Conservation (phyloP, 2,329 filamentous ascomycete species). For the Beauveria brongniartii region DNA sequence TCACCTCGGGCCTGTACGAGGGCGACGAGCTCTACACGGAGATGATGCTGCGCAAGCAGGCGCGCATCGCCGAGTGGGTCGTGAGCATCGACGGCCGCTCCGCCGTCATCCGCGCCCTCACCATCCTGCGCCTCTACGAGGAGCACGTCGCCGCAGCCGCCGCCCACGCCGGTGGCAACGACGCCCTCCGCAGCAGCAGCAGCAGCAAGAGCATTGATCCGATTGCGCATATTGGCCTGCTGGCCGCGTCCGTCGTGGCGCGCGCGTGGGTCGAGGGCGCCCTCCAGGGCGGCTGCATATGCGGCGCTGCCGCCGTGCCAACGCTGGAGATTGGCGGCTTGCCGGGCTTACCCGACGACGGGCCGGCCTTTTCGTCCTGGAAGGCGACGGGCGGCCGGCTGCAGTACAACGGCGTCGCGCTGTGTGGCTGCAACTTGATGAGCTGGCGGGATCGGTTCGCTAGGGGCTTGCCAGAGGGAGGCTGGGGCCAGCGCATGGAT, state of each 20-base stretch:
- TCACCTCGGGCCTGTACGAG: neutral
- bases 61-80: constrained; percentile 2
- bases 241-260: neutral
- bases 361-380: neutral
- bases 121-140: constrained; percentile 4
- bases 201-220: neutral
- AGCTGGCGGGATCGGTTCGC: constrained; percentile 5
- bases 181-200: neutral
- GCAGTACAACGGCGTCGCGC: constrained; percentile 4
- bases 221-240: neutral
- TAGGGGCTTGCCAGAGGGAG: neutral
- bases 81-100: neutral
- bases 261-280: constrained; percentile 7
- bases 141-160: neutral
- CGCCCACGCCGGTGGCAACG: neutral
- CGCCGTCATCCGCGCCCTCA: neutral
- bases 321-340: neutral
- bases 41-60: neutral
- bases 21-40: constrained; percentile 10
- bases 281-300: neutral
- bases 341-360: neutral
- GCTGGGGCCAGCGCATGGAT: constrained; percentile 4
- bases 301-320: neutral
- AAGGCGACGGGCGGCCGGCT: neutral
- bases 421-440: constrained; percentile 6